A percentile compares a stretch with the other conserved stretches of the same genome.
phyloP scores from a whole-genome alignment of 2,329 filamentous ascomycete species.

The Diatrype stigma region DNA sequence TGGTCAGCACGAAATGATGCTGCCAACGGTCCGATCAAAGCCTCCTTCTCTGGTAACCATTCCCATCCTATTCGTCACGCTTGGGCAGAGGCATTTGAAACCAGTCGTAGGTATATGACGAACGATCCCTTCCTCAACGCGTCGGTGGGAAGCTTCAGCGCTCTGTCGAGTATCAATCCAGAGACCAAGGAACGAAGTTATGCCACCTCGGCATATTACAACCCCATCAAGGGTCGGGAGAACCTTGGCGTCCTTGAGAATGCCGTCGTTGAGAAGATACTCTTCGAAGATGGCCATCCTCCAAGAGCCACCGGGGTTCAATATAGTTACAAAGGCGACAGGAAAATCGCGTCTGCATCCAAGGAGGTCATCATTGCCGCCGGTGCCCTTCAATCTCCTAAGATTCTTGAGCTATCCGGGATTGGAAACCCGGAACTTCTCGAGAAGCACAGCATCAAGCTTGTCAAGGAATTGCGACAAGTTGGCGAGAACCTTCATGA shows the following conservation, averaged over 20 bases:
- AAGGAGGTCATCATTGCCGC: not conserved
- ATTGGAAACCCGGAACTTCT: not conserved
- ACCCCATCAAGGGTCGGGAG: slow-evolving; percentile 5
- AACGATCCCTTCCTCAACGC: not conserved
- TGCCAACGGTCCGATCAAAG: slow-evolving; percentile 7
- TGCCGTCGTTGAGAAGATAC: slow-evolving; percentile 11
- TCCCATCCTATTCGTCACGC: slow-evolving; percentile 9
- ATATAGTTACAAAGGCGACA: not conserved
- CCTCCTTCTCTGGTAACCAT: slow-evolving; percentile 7
- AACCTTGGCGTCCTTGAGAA: slow-evolving; percentile 12
- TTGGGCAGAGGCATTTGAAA: slow-evolving; percentile 1
- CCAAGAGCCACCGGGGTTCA: slow-evolving; percentile 2
- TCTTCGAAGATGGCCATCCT: slow-evolving; percentile 6
- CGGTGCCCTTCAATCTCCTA: not conserved
- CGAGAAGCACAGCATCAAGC: not conserved
- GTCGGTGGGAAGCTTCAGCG: not conserved
- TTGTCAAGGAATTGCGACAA: not conserved
- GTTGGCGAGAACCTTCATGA: not conserved
- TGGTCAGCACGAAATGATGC: not conserved
- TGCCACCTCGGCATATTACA: slow-evolving; percentile 13
- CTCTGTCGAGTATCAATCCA: slow-evolving; percentile 10
- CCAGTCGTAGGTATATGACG: not conserved
- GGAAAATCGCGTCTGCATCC: not conserved
- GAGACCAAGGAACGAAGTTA: slow-evolving; percentile 9
- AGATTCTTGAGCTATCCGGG: not conserved